Conservation (phyloP, 2,329 filamentous ascomycete species). For the Cladosporium sp. region DNA sequence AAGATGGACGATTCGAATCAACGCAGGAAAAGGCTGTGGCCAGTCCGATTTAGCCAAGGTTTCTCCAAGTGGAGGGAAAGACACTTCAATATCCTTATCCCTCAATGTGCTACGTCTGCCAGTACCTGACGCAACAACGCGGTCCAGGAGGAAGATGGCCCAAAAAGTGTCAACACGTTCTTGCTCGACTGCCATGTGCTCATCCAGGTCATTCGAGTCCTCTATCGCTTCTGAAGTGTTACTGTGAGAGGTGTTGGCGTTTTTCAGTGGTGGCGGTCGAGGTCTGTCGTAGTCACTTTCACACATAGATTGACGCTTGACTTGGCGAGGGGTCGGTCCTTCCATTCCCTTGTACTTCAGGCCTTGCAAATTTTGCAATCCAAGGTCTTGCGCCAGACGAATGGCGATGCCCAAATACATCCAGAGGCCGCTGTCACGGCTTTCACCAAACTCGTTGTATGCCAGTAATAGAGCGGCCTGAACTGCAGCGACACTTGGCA, state of each 20-base stretch:
- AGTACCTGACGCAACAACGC: constrained; percentile 82
- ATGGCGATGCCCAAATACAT: constrained; percentile 91
- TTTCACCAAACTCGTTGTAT: constrained; percentile 84
- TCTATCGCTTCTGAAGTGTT: too few species aligned
- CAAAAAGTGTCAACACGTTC: constrained; percentile 85
- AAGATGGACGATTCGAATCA: constrained; percentile 79
- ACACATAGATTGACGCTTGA: constrained; percentile 35
- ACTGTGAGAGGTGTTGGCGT: constrained; percentile 22
- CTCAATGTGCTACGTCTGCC: constrained; percentile 78
- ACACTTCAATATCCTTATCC: constrained; percentile 80
- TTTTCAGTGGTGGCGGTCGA: constrained; percentile 35
- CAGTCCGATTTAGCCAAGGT: constrained; percentile 55
- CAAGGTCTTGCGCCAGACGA: constrained; percentile 74
- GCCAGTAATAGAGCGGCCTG: constrained; percentile 80
- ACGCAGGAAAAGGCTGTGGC: constrained; percentile 73
- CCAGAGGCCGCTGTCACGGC: constrained; percentile 85
- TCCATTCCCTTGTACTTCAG: constrained; percentile 55
- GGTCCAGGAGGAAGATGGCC: constrained; percentile 83
- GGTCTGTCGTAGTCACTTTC: constrained; percentile 28
- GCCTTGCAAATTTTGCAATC: constrained; percentile 76
- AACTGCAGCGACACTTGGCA: constrained; percentile 76
- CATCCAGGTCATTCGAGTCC: constrained; percentile 16
- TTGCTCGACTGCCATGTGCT: constrained; percentile 65
- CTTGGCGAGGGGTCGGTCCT: constrained; percentile 53
- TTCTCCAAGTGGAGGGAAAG: constrained; percentile 58